Evolutionary conservation across 2,329 filamentous ascomycete species (phyloP), one percentile per base, ranked within the genome.

Genomic region (Stemphylium beticola): DNA sequence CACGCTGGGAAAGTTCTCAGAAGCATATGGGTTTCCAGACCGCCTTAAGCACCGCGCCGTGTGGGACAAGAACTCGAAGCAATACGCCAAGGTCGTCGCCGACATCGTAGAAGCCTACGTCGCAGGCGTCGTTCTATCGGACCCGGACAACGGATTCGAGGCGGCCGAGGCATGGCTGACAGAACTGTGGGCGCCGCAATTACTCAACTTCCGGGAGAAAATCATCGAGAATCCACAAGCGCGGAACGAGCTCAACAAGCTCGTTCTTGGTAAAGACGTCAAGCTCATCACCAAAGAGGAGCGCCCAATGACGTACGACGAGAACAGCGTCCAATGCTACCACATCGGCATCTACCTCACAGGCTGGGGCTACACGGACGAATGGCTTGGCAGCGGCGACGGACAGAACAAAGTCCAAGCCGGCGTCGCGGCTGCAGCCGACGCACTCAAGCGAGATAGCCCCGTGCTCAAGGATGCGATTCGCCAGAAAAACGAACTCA

Each of bases 51-150:
- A 88, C 83, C 69, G 66, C 4, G 68, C 69, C 12, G 50, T 73
- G 41, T 65, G 60, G 59, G 65, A 76, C 47, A 55, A 59, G 10
- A 65, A 67, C 38, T 65, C 55, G 18, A 74, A 65, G 65, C 69
- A 29, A 48, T 77, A 47, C 68, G 83, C 79, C 12, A 97, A 97
- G 74, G 86, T 92, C 9, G 81, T 90, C 51, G 93, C 88, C 8
- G 93, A 98, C 70, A 83, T 97, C 15, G 96, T 97, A 66, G 93
- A 98, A 73, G 90, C 93, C 0, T 97, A 96, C 65, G 85, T 96
- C 14, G 93, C 90, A 8, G 93, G 89, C 3, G 77, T 93, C 5
- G 83, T 96, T 31, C 77, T 91, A 2, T 87, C 88, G 1, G 84
- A 92, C 64, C 81, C 85, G 0, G 74, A 78, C 8, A 72, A 85